Base-by-base conservation (phyloP, 1,284 basidiomycete genomes). In the Trametes versicolor region DNA sequence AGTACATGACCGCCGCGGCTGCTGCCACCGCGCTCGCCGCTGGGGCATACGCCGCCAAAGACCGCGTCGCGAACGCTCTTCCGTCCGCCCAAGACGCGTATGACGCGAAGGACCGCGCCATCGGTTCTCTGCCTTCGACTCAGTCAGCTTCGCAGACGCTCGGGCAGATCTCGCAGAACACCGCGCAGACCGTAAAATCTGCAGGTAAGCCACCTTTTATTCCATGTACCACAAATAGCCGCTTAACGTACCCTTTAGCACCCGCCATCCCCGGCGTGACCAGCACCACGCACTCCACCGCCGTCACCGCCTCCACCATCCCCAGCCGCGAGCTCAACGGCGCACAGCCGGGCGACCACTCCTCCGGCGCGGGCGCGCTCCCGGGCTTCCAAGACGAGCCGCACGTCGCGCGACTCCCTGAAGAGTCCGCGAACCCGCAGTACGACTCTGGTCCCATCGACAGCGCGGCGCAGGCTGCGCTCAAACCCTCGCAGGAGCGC, bases 321-420 rank as follows among this genome's bases (percentile, higher is more conserved):
- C 68, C 68, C 12, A 52, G 50, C 3, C 68, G 71, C 32, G 76
- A 77, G 65, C 73, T 69, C 19, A 63, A 72, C 19, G 69, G 67
- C n/a, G 65, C 65, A 1, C 63, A 51, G 25, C 65, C 65, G 0
- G 65, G 65, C 19, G 65, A 70, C 43, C 62, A 61, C 45, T 70
- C 68, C 0, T 58, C 54, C 5, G 78, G 76, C 23, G 72, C 70
- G 0, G 80, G 77, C 9, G 70, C 73, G 4, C 72, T 78, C 12
- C 78, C 78, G 1, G 78, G 78, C 17, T 57, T 57, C 19, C 60
- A 67, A 10, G 68, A 66, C 39, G 78, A 80, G 63, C 51, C 66
- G 1, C 71, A 69, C 47, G 77, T 79, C 19, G 76, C 76, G 9
- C 71, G 70, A 27, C 71, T 78, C 1, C 78, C 79, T 12, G 75